A percentile compares a stretch with the other conserved stretches of the same genome.
These are phyloP conservation scores for Aspergillus diversus DNA, from an alignment of 495 filamentous ascomycete genomes.

Conservation along the genomic window DNA sequence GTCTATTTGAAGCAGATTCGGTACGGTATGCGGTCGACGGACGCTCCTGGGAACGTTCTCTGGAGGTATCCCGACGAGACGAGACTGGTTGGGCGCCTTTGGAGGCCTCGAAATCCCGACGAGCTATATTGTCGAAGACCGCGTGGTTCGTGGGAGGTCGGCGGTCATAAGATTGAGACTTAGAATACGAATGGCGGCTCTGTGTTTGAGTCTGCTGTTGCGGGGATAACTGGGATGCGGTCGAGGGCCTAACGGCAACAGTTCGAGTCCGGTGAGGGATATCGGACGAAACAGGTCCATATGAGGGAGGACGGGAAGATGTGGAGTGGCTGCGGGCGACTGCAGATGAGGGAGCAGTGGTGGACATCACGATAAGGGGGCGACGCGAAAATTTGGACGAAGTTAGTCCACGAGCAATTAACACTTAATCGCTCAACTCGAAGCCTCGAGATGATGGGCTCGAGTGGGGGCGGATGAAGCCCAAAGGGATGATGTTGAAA, in stretches of 20 bases:
- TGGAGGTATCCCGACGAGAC: constrained; percentile 57
- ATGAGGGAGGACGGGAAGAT: constrained; percentile 51
- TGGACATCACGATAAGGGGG: constrained; percentile 51
- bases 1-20: constrained; percentile 50
- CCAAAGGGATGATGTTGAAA: constrained; percentile 14
- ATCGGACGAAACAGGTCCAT: constrained; percentile 49
- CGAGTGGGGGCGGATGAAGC: constrained; percentile 24
- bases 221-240: constrained; percentile 39
- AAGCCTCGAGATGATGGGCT: constrained; percentile 24
- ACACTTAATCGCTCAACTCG: constrained; percentile 23
- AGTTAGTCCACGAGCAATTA: constrained; percentile 27
- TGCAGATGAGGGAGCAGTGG: constrained; percentile 48
- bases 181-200: constrained; percentile 48
- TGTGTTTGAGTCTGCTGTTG: constrained; percentile 28
- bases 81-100: constrained; percentile 51
- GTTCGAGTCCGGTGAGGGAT: constrained; percentile 61
- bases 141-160: constrained; percentile 55
- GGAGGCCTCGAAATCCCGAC: constrained; percentile 60
- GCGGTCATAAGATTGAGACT: constrained; percentile 54
- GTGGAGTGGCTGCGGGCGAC: constrained; percentile 60
- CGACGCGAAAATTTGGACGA: constrained; percentile 15
- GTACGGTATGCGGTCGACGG: constrained; percentile 52
- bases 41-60: constrained; percentile 54
- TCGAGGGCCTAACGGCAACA: constrained; percentile 51
- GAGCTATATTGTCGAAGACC: constrained; percentile 56